Conservation (phyloP, 176 grass and related monocot species). For the Triticum turgidum region DNA sequence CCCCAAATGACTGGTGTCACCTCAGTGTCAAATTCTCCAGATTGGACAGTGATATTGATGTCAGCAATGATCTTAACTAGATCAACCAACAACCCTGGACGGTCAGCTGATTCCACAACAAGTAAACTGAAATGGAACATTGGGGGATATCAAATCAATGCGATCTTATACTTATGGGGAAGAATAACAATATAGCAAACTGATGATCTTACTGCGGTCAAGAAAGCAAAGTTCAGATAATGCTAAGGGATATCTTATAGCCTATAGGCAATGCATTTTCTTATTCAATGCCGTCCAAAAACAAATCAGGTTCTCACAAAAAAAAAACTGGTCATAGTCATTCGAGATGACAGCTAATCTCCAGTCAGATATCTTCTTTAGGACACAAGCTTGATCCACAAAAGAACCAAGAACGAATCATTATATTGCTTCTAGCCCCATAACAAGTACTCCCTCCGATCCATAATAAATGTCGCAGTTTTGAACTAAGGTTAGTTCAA, state of each 20-base stretch:
- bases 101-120: conserved; percentile 87
- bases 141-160: conserved; percentile 8
- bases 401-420: background rate
- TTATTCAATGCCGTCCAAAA: conserved; percentile 4
- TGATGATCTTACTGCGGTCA: background rate
- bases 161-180: background rate
- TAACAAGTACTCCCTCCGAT: background rate
- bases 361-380: background rate
- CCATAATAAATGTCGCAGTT: too few species aligned
- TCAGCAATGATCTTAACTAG: conserved; percentile 91
- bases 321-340: background rate
- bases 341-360: background rate
- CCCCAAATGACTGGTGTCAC: conserved; percentile 23
- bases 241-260: background rate
- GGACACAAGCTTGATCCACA: background rate
- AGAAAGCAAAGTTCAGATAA: background rate
- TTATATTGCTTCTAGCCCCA: conserved; percentile 15
- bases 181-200: conserved; percentile 11
- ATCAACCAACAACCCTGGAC: conserved; percentile 86
- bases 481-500: too few species aligned
- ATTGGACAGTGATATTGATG: conserved; percentile 81
- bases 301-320: background rate
- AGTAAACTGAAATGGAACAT: conserved; percentile 68
- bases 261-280: background rate
- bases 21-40: conserved; percentile 96